Evolutionary conservation across 2,329 filamentous ascomycete genomes (phyloP).

Genomic region (Penicillium rolfsii): DNA sequence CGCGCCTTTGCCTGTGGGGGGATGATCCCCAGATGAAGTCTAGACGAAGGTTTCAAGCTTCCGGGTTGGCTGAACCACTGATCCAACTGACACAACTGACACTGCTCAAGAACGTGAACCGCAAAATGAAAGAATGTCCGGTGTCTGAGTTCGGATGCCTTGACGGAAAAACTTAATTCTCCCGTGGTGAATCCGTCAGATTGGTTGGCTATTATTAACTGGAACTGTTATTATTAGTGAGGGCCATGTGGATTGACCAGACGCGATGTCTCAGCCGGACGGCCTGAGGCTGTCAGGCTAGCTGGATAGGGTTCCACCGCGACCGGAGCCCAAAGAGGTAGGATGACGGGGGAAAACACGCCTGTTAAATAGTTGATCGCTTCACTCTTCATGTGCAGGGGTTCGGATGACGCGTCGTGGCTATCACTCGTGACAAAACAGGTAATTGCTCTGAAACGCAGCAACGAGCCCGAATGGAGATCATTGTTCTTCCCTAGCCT

Average conservation of each 20-base stretch:
- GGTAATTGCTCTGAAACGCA: not conserved
- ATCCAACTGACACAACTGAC: too few relatives aligned
- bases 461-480: not conserved
- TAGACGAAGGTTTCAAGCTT: not conserved
- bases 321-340: not conserved
- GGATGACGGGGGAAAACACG: not conserved
- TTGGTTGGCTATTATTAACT: not conserved
- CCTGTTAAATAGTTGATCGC: not conserved
- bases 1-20: not conserved
- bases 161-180: not conserved
- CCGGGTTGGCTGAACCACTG: not conserved
- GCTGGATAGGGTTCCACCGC: not conserved
- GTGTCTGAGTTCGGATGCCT: not conserved
- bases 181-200: not conserved
- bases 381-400: not conserved
- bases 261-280: not conserved
- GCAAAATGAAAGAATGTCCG: not conserved
- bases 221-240: not conserved
- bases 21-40: conserved; percentile 1
- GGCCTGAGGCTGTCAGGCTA: conserved; percentile 4
- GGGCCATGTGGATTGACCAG: not conserved
- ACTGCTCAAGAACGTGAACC: not conserved
- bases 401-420: not conserved
- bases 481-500: not conserved
- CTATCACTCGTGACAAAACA: not conserved